Conservation (phyloP, 495 filamentous ascomycete genomes). For the Aspergillus sclerotioniger region DNA sequence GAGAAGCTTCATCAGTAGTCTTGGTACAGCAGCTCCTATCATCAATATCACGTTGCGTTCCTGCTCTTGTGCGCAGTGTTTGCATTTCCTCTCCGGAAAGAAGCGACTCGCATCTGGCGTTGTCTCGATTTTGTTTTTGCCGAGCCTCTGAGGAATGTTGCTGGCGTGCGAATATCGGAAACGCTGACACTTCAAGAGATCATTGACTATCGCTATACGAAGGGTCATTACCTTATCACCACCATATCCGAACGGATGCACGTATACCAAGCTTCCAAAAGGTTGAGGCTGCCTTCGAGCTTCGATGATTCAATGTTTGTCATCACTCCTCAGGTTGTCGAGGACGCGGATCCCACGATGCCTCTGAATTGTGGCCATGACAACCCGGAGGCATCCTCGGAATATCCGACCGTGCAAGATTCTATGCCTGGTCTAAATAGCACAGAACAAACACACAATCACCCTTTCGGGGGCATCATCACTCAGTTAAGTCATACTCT, state of each 20-base stretch:
- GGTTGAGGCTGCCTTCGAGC: background rate
- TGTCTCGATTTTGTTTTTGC: slow-evolving; percentile 9
- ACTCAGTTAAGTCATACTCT: too few relatives aligned
- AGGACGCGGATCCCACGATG: slow-evolving; percentile 3
- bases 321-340: background rate
- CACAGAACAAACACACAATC: too few relatives aligned
- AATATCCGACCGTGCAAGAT: background rate
- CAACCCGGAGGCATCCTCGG: background rate
- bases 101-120: slow-evolving; percentile 11
- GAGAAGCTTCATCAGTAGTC: background rate
- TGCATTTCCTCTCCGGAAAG: background rate
- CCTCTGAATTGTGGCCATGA: slow-evolving; percentile 3
- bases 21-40: slow-evolving; percentile 6
- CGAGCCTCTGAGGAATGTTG: background rate
- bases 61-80: slow-evolving; percentile 3
- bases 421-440: background rate
- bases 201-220: background rate
- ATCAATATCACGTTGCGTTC: slow-evolving; percentile 7
- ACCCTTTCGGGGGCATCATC: too few relatives aligned
- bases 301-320: background rate
- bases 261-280: slow-evolving; percentile 1
- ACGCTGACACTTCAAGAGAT: background rate
- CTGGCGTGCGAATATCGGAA: background rate
- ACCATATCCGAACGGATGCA: slow-evolving; percentile 1
- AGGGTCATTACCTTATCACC: background rate